Conservation (phyloP, 1,139 yeast species). For the Suhomyces kunorum region DNA sequence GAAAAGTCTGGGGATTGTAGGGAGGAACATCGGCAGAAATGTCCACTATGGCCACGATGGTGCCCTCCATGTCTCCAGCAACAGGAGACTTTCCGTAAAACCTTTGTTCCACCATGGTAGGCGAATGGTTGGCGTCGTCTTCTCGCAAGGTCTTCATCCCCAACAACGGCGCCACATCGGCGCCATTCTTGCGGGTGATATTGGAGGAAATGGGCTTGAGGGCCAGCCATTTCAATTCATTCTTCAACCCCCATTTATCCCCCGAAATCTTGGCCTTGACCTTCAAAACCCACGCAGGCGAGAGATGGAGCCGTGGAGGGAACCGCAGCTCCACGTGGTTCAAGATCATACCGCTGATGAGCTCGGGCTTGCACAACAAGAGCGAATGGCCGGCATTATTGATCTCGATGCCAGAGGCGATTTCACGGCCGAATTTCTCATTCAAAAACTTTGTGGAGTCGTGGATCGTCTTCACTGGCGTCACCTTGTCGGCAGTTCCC, state of each 20-base stretch:
- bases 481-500: slow-evolving; percentile 59
- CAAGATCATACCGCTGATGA: slow-evolving; percentile 61
- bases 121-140: slow-evolving; percentile 63
- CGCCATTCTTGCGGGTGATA: slow-evolving; percentile 34
- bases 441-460: slow-evolving; percentile 30
- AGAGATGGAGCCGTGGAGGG: slow-evolving; percentile 50
- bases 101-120: slow-evolving; percentile 48
- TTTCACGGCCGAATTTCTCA: slow-evolving; percentile 28
- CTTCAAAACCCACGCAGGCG: slow-evolving; percentile 65
- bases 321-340: slow-evolving; percentile 56
- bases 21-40: slow-evolving; percentile 79
- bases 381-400: slow-evolving; percentile 67
- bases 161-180: slow-evolving; percentile 50
- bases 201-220: slow-evolving; percentile 52
- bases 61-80: slow-evolving; percentile 27
- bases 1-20: slow-evolving; percentile 61
- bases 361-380: slow-evolving; percentile 64
- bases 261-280: slow-evolving; percentile 63
- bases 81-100: slow-evolving; percentile 40
- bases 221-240: slow-evolving; percentile 69
- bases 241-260: slow-evolving; percentile 78
- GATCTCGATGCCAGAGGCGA: slow-evolving; percentile 40
- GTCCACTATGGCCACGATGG: slow-evolving; percentile 61
- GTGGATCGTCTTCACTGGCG: slow-evolving; percentile 44
- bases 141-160: slow-evolving; percentile 80